Evolutionary conservation across 257 asterid species (phyloP).

Genomic region (Apocynum venetum): DNA sequence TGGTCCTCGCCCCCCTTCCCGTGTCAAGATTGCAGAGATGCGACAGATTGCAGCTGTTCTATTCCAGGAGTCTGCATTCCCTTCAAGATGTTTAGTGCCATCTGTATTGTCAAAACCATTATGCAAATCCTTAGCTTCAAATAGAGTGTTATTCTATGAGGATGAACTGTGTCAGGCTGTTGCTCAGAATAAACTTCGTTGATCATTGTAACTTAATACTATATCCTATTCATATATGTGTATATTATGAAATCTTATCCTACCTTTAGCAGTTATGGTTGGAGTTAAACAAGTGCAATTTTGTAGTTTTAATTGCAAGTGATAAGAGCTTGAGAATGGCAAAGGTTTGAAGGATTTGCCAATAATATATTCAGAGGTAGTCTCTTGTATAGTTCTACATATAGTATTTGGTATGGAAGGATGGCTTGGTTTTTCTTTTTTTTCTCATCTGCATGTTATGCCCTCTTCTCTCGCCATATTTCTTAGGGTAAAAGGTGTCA

Average conservation of each 20-base stretch:
- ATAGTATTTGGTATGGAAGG: constrained; percentile 5
- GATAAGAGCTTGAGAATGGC: constrained; percentile 14
- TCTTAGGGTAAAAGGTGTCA: background rate
- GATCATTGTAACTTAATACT: constrained; percentile 21
- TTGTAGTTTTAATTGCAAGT: constrained; percentile 31
- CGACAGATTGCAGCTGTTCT: constrained; percentile 88
- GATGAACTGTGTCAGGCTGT: constrained; percentile 97
- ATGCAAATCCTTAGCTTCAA: constrained; percentile 77
- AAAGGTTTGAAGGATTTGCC: constrained; percentile 16
- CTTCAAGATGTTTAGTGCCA: constrained; percentile 64
- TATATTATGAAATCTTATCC: constrained; percentile 19
- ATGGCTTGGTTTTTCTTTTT: background rate
- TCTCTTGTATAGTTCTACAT: constrained; percentile 12
- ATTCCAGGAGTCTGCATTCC: constrained; percentile 60
- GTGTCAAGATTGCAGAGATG: constrained; percentile 68
- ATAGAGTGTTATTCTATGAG: constrained; percentile 80
- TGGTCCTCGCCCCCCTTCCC: constrained; percentile 83
- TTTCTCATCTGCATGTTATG: background rate
- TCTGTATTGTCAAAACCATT: constrained; percentile 60
- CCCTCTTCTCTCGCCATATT: no score
- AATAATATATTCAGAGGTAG: constrained; percentile 20
- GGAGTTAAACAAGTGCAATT: constrained; percentile 21
- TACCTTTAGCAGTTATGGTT: constrained; percentile 11
- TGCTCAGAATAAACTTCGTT: constrained; percentile 89
- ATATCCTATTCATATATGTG: constrained; percentile 26